Base-by-base conservation (phyloP, 148 eudicot genomes). In the Salicornia ramosissima region DNA sequence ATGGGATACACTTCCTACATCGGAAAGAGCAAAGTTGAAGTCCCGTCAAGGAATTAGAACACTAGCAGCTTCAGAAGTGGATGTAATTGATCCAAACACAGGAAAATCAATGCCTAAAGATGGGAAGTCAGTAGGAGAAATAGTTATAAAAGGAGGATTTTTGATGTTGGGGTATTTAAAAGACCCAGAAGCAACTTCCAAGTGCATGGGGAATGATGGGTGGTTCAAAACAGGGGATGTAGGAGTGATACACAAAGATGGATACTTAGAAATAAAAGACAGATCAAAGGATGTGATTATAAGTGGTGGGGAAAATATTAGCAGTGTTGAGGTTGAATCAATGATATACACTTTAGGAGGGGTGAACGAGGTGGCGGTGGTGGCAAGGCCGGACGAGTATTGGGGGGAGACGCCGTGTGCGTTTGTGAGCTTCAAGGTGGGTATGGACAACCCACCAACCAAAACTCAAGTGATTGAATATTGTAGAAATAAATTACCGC, bases 391-490 rank as follows among this genome's bases (percentile, higher is more conserved):
- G 0, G 86, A 85, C 12, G 74, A 76, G 80, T 71, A 78, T 28
- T 85, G 88, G 88, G 88, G 88, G 0, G 88, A 85, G 84, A 82
- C 84, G 5, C 86, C 86, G 31, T 85, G 88, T 31, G 88, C 88
- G 0, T 85, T 85, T 49, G 65, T 85, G 28, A 76, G 84, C 12
- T 30, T 85, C 28, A 85, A 82, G 47, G 61, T n/a, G n/a, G n/a
- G 69, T 4, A n/a, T 46, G 15, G 1, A 8, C 10, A 31, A 13
- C 19, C 50, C 16, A 3, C 68, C 79, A 24, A 71, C 57, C 10
- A 84, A 82, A 52, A 42, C 22, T 42, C 83, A 85, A 16, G 60
- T 85, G 1, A 76, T 82, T 2, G 80, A 82, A 76, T 82, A 75
- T 68, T 85, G 88, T 62, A 80, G 86, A 58, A 78, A 15, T 14